A percentile compares a stretch with the other conserved stretches of the same genome.
Conservation (phyloP, 2,329 filamentous ascomycete species). For the Bipolaris zeicola region DNA sequence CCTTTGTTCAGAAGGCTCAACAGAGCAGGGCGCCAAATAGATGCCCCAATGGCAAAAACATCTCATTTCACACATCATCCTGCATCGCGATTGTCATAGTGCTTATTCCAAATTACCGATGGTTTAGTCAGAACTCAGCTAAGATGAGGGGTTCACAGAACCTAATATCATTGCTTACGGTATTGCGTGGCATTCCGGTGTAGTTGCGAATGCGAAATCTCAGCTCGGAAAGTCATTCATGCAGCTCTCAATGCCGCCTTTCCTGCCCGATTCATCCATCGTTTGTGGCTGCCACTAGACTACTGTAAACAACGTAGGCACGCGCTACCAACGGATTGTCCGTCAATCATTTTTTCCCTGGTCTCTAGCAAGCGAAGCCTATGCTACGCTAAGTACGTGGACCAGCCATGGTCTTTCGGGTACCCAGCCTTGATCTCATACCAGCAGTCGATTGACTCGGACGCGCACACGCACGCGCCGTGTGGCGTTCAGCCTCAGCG, state of each 20-base stretch:
- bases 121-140: not conserved
- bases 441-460: too few species aligned
- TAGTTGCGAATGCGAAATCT: too few species aligned
- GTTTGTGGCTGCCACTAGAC: not conserved
- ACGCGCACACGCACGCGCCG: too few species aligned
- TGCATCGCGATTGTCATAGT: not conserved
- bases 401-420: too few species aligned
- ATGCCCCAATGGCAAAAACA: slow-evolving; percentile 5
- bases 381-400: too few species aligned
- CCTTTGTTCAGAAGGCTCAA: slow-evolving; percentile 6
- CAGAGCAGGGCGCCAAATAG: slow-evolving; percentile 1
- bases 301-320: not conserved
- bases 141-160: not conserved
- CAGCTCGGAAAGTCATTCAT: too few species aligned
- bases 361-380: too few species aligned
- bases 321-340: not conserved
- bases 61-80: not conserved
- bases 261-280: not conserved
- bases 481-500: too few species aligned
- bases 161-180: not conserved
- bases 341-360: too few species aligned
- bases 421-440: too few species aligned
- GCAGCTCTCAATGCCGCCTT: not conserved
- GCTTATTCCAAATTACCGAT: not conserved
- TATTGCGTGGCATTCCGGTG: not conserved